phyloP scores from a whole-genome alignment of 139 green algal species.

The Zygnema circumcarinatum region DNA sequence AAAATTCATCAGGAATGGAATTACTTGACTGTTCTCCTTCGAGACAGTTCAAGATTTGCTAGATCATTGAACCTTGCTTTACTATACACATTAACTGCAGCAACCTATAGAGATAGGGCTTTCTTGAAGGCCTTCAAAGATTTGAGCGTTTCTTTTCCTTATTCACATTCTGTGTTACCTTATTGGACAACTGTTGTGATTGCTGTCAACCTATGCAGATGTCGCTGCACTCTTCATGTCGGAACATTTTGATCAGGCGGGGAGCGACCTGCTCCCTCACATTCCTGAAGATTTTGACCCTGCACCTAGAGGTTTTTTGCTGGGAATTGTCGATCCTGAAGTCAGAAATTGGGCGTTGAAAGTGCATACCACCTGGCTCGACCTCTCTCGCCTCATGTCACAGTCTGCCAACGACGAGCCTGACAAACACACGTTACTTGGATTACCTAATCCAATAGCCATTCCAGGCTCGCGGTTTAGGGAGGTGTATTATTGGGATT shows the following conservation, averaged over 20 bases:
- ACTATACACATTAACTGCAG: too few relatives aligned
- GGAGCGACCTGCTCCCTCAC: conserved; percentile 34
- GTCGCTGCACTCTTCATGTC: background rate
- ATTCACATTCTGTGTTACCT: too few relatives aligned
- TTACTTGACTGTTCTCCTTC: too few relatives aligned
- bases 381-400: conserved; percentile 19
- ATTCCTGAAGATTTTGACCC: conserved; percentile 29
- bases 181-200: too few relatives aligned
- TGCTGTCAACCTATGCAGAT: too few relatives aligned
- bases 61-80: too few relatives aligned
- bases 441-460: conserved; percentile 76
- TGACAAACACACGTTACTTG: conserved; percentile 74
- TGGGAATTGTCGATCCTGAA: background rate
- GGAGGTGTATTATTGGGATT: conserved; percentile 91
- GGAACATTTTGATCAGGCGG: conserved; percentile 24
- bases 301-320: conserved; percentile 46
- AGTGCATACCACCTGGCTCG: conserved; percentile 48
- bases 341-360: conserved; percentile 36
- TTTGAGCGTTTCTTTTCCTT: too few relatives aligned
- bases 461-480: conserved; percentile 83
- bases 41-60: too few relatives aligned
- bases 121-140: too few relatives aligned
- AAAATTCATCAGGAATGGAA: too few relatives aligned
- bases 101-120: too few relatives aligned
- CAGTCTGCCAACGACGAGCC: background rate